Evolutionary conservation across 495 filamentous ascomycete species (phyloP).

Genomic region (Bathelium albidoporum): DNA sequence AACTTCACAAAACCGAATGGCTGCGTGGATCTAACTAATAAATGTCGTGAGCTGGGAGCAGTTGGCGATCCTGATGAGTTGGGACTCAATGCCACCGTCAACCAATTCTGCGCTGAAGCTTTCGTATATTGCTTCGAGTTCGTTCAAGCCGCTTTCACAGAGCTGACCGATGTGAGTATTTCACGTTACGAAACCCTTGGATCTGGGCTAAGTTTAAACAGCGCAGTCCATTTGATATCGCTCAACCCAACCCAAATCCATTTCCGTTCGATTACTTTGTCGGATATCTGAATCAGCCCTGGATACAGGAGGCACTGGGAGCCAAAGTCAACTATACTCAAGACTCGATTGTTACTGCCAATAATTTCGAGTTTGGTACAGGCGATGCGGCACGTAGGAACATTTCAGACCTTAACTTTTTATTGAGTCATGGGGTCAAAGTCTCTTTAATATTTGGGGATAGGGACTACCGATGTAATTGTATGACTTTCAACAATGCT

Average conservation of each 20-base stretch:
- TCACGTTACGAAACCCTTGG: conserved; percentile 7
- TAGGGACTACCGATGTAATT: conserved; percentile 40
- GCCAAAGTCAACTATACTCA: conserved; percentile 23
- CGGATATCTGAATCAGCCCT: conserved; percentile 24
- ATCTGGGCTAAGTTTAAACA: conserved; percentile 34
- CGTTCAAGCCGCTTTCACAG: conserved; percentile 38
- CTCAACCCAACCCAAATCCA: conserved; percentile 14
- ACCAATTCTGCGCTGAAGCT: conserved; percentile 37
- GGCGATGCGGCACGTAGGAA: conserved; percentile 42
- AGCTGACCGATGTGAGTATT: not conserved
- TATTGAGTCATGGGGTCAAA: conserved; percentile 40
- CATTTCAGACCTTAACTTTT: conserved; percentile 40
- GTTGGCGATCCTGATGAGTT: conserved; percentile 36
- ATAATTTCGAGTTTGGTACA: conserved; percentile 10
- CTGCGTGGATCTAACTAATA: conserved; percentile 42
- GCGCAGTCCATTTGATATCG: conserved; percentile 22
- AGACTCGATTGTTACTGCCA: conserved; percentile 6
- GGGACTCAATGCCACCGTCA: conserved; percentile 38
- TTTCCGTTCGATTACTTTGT: conserved; percentile 17
- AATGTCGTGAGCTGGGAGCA: conserved; percentile 38
- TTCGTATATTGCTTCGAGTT: conserved; percentile 37
- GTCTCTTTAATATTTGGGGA: conserved; percentile 35
- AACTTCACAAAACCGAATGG: conserved; percentile 40
- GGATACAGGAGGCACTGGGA: conserved; percentile 24
- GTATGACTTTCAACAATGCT: not conserved